Percentiles rank a stretch among this genome's conserved stretches.
Evolutionary conservation across 1,139 yeast species (phyloP).

Genomic region (Geotrichum citri-aurantii): DNA sequence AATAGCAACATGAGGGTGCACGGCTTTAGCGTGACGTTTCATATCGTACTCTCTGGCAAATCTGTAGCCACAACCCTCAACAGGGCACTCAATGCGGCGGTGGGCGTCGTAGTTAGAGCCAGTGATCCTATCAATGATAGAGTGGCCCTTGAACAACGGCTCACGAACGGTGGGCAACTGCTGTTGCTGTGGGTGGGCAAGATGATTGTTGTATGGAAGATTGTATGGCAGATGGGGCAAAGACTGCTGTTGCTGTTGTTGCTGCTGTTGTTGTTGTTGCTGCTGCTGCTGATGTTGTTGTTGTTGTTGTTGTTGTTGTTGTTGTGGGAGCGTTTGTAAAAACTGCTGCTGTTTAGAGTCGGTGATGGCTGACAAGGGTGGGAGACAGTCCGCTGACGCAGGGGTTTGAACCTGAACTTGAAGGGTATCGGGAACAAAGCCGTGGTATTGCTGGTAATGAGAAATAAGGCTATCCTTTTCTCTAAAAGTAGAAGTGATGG

Average conservation of each 20-base stretch:
- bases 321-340: conserved; percentile 1
- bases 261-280: conserved; percentile 5
- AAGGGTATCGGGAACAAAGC: conserved; percentile 27
- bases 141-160: conserved; percentile 18
- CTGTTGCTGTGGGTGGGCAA: conserved; percentile 8
- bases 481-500: conserved; percentile 32
- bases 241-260: conserved; percentile 15
- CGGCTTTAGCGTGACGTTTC: conserved; percentile 35
- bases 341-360: conserved; percentile 6
- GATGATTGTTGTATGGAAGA: conserved; percentile 6
- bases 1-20: conserved; percentile 23
- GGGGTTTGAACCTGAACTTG: conserved; percentile 21
- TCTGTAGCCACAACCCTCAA: conserved; percentile 33
- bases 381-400: conserved; percentile 15
- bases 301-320: conserved; percentile 1
- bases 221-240: conserved; percentile 16
- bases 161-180: conserved; percentile 13
- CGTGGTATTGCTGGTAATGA: conserved; percentile 43
- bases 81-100: conserved; percentile 33
- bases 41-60: conserved; percentile 40
- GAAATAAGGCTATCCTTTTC: conserved; percentile 42
- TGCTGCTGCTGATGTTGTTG: conserved; percentile 9
- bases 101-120: conserved; percentile 36
- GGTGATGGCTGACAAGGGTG: conserved; percentile 16
- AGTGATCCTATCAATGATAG: conserved; percentile 34